Evolutionary conservation across 768 basidiomycete genomes (phyloP).

Genomic region (Dacryopinax spathularia): DNA sequence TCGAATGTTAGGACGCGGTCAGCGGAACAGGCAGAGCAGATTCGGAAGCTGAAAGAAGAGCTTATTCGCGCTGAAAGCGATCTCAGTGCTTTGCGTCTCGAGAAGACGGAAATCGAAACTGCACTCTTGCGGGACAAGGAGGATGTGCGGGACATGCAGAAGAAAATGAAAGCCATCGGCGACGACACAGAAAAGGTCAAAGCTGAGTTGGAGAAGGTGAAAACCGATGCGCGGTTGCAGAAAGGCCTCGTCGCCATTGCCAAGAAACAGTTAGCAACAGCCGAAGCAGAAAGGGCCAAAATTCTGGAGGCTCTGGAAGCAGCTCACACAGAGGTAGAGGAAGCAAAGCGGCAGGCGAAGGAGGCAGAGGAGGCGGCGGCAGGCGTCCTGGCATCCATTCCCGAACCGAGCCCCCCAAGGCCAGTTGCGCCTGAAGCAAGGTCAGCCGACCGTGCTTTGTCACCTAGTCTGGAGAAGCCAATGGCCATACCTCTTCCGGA

Average conservation of each 20-base stretch:
- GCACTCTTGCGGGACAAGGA: conserved; percentile 82
- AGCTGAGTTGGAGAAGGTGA: conserved; percentile 66
- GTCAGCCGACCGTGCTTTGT: background rate
- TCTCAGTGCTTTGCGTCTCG: conserved; percentile 69
- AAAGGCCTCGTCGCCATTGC: conserved; percentile 90
- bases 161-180: conserved; percentile 66
- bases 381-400: conserved; percentile 14
- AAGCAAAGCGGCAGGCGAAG: conserved; percentile 28
- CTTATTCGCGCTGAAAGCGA: conserved; percentile 86
- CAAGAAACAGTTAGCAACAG: conserved; percentile 77
- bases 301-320: conserved; percentile 51
- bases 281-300: conserved; percentile 63
- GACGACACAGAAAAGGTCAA: conserved; percentile 58
- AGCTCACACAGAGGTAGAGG: conserved; percentile 16
- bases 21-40: conserved; percentile 49
- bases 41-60: conserved; percentile 58
- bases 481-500: conserved; percentile 57
- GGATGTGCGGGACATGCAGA: conserved; percentile 73
- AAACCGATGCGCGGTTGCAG: conserved; percentile 91
- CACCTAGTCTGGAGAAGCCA: conserved; percentile 26
- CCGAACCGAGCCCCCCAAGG: conserved; percentile 17
- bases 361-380: conserved; percentile 9
- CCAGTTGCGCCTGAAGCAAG: conserved; percentile 15
- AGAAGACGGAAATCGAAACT: conserved; percentile 86
- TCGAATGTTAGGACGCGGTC: conserved; percentile 54